Percentiles rank a stretch among this genome's conserved stretches.
phyloP scores from a whole-genome alignment of 2,329 filamentous ascomycete species.

The Whalleya microplaca region DNA sequence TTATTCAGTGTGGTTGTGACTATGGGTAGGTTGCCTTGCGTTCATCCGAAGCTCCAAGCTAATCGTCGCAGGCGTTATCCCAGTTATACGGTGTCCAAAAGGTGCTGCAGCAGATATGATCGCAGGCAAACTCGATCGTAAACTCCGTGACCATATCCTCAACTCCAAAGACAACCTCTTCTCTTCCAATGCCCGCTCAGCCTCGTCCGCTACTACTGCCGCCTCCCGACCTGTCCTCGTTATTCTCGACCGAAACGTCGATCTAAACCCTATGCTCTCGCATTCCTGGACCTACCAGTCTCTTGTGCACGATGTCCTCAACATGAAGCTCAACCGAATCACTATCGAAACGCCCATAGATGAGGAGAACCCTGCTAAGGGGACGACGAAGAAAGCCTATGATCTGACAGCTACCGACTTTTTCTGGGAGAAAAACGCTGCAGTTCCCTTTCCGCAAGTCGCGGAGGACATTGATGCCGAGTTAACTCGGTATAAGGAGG shows the following conservation, averaged over 20 bases:
- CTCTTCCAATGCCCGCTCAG: conserved; percentile 65
- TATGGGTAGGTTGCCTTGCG: conserved; percentile 67
- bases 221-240: conserved; percentile 86
- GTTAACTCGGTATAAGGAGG: conserved; percentile 91
- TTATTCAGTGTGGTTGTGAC: conserved; percentile 99
- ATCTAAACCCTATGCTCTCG: conserved; percentile 97
- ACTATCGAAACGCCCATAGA: conserved; percentile 86
- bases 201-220: conserved; percentile 62
- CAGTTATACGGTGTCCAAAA: conserved; percentile 93
- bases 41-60: conserved; percentile 14
- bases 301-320: conserved; percentile 70
- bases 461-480: conserved; percentile 96
- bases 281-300: conserved; percentile 87
- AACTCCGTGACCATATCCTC: conserved; percentile 92
- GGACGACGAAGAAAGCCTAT: conserved; percentile 83
- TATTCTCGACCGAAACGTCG: conserved; percentile 92
- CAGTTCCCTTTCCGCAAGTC: conserved; percentile 89
- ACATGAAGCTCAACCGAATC: conserved; percentile 88
- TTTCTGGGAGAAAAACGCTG: conserved; percentile 94
- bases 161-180: conserved; percentile 99
- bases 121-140: conserved; percentile 89
- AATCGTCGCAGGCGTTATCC: conserved; percentile 71
- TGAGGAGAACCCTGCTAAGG: conserved; percentile 73
- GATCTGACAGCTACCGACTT: conserved; percentile 90
- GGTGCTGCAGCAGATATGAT: conserved; percentile 94